Conservation (phyloP, 305 asterid genomes). For the Stenogyne calaminthoides region DNA sequence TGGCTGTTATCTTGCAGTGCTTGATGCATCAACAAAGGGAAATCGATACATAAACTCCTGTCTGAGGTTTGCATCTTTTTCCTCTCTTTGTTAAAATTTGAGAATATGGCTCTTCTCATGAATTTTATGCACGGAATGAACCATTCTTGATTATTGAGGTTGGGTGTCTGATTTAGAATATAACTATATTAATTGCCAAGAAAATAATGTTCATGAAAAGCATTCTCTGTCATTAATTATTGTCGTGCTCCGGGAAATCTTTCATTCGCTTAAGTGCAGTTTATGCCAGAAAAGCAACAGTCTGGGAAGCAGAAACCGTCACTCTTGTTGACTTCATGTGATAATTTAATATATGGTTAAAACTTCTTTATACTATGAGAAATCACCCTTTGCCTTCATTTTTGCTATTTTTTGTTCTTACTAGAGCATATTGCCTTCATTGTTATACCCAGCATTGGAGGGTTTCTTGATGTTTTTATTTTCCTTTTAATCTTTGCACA, state of each 20-base stretch:
- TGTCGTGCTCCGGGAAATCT: not conserved
- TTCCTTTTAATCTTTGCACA: not conserved
- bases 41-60: constrained; percentile 88
- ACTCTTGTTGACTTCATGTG: constrained; percentile 2
- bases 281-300: not conserved
- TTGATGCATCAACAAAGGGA: constrained; percentile 95
- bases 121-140: not conserved
- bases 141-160: constrained; percentile 22
- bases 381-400: not conserved
- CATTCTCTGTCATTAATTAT: constrained; percentile 11
- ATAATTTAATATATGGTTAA: constrained; percentile 4
- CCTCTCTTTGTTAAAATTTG: constrained; percentile 18
- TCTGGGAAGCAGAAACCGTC: not conserved
- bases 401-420: not conserved
- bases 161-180: not conserved
- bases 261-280: constrained; percentile 15
- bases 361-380: not conserved
- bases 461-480: not conserved
- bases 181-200: not conserved
- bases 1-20: constrained; percentile 60
- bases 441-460: not conserved
- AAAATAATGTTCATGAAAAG: not conserved
- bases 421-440: not conserved
- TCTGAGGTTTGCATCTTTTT: constrained; percentile 61
- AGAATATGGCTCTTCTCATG: constrained; percentile 11